Percentiles rank a stretch among this genome's conserved stretches.
Conservation (phyloP, 805 yeast species). For the Candida maltosa region DNA sequence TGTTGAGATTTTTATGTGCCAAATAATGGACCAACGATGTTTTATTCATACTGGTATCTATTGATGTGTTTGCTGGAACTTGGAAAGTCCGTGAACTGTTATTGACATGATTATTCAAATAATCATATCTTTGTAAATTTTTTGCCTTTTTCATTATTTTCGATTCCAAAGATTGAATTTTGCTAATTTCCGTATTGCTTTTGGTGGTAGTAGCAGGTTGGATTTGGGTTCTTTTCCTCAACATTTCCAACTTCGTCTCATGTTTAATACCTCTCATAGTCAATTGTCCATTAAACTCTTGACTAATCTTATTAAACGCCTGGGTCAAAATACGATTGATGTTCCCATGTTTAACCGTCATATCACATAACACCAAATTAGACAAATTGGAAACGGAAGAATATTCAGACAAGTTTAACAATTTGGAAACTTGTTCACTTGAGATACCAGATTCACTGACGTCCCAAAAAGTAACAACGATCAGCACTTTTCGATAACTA, state of each 20-base stretch:
- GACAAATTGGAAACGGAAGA: constrained; percentile 12
- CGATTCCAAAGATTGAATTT: constrained; percentile 17
- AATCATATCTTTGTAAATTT: constrained; percentile 25
- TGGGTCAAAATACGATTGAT: constrained; percentile 22
- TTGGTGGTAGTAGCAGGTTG: not conserved
- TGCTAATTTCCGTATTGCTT: no score
- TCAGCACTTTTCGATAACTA: constrained; percentile 36
- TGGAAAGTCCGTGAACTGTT: constrained; percentile 1
- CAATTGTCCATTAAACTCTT: constrained; percentile 24
- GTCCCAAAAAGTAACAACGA: constrained; percentile 45
- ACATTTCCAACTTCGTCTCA: constrained; percentile 12
- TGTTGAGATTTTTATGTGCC: not conserved
- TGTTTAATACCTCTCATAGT: constrained; percentile 26
- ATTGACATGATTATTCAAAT: constrained; percentile 27
- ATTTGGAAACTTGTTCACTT: constrained; percentile 11
- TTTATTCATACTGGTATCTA: constrained; percentile 5
- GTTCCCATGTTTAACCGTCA: constrained; percentile 23
- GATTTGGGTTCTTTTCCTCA: not conserved
- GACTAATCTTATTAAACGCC: constrained; percentile 19
- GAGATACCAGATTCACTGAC: constrained; percentile 14
- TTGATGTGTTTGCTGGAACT: constrained; percentile 2
- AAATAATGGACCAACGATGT: constrained; percentile 6
- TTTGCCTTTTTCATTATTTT: constrained; percentile 25
- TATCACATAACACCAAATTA: constrained; percentile 28
- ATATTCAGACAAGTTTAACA: constrained; percentile 14